These are phyloP conservation scores for Artemisia argyi DNA, from an alignment of 129 eudicot genomes.

Conservation along the genomic window DNA sequence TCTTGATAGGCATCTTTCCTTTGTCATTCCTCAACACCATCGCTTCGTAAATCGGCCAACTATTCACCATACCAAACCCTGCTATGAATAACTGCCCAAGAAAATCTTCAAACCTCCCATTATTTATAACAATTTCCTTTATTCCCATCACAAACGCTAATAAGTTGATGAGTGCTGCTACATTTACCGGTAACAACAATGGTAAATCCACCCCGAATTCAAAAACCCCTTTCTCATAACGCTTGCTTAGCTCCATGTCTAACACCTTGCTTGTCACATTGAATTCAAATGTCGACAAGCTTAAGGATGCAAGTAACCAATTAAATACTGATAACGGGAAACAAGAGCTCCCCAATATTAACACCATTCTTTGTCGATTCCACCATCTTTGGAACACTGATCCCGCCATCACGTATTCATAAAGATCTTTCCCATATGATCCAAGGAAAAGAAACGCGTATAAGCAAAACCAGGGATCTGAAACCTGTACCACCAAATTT, in stretches of 20 bases:
- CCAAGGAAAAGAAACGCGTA: conserved; percentile 55
- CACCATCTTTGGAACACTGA: conserved; percentile 48
- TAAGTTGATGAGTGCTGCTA: conserved; percentile 38
- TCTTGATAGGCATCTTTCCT: conserved; percentile 56
- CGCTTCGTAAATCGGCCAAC: conserved; percentile 59
- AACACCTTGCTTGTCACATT: conserved; percentile 43
- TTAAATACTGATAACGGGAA: conserved; percentile 34
- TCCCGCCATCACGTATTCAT: conserved; percentile 36
- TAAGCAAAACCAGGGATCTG: conserved; percentile 39
- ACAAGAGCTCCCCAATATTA: conserved; percentile 40
- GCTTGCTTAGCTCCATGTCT: conserved; percentile 41
- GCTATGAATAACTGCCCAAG: conserved; percentile 44
- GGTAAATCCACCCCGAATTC: conserved; percentile 53
- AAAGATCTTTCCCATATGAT: conserved; percentile 42
- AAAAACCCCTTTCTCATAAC: conserved; percentile 49
- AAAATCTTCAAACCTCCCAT: conserved; percentile 10
- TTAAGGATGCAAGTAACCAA: conserved; percentile 31
- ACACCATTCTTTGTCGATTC: conserved; percentile 53
- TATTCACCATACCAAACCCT: conserved; percentile 53
- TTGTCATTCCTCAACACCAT: conserved; percentile 58
- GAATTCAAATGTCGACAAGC: conserved; percentile 38
- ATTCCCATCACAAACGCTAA: conserved; percentile 31
- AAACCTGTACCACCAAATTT: conserved; percentile 32
- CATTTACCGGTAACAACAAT: conserved; percentile 34
- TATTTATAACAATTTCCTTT: neutral